Conservation (phyloP, 306 rosid species). For the Prunus mongolica region DNA sequence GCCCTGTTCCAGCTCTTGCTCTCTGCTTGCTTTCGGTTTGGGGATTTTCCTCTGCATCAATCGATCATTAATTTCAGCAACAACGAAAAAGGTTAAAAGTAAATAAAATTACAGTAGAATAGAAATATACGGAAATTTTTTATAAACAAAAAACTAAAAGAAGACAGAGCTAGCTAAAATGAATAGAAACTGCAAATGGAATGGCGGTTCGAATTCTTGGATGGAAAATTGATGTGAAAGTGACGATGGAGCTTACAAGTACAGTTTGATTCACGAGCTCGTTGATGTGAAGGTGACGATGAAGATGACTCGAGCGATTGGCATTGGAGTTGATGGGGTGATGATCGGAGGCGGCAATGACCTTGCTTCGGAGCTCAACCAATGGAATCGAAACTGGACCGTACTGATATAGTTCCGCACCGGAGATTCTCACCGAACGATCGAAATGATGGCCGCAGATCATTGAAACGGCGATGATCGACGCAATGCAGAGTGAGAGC, state of each 20-base stretch:
- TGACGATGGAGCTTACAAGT: conserved; percentile 6
- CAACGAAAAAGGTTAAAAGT: no score
- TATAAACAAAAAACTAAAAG: background rate
- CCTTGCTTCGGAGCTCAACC: conserved; percentile 12
- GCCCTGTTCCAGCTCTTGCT: conserved; percentile 34
- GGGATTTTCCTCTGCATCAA: conserved; percentile 13
- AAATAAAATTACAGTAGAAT: no score
- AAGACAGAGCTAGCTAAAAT: background rate
- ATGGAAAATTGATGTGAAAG: background rate
- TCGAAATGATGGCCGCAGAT: background rate
- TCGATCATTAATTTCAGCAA: background rate
- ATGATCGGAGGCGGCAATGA: background rate
- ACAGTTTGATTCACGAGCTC: conserved; percentile 4
- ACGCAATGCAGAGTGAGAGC: conserved; percentile 1
- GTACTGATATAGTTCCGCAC: background rate
- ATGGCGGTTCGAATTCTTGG: background rate
- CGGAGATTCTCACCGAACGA: background rate
- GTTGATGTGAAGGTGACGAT: background rate
- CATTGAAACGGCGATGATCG: conserved; percentile 8
- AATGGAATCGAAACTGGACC: conserved; percentile 7
- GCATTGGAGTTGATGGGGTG: background rate
- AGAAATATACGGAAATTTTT: no score
- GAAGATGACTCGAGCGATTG: background rate
- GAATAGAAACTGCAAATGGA: background rate
- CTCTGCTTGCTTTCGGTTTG: conserved; percentile 14